phyloP scores from a whole-genome alignment of 768 basidiomycete genomes.

The Tulasnella sp. region DNA sequence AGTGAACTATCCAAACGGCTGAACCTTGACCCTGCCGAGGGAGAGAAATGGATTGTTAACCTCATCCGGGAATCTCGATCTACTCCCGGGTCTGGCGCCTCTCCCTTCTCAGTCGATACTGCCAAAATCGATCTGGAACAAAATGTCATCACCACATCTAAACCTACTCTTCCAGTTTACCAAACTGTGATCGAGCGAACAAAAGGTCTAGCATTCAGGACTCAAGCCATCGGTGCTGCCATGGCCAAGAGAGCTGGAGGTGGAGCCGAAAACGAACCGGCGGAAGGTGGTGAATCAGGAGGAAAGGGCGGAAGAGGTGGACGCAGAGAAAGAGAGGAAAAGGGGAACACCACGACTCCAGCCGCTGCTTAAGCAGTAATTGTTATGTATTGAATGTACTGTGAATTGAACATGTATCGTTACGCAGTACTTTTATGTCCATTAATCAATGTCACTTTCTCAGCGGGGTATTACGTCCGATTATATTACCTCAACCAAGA shows the following conservation, averaged over 20 bases:
- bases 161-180: conserved; percentile 79
- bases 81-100: not conserved
- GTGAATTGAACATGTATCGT: no score
- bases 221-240: conserved; percentile 78
- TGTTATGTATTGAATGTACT: no score
- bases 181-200: conserved; percentile 94
- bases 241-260: conserved; percentile 30
- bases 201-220: conserved; percentile 78
- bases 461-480: no score
- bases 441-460: no score
- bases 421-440: no score
- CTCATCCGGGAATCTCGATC: conserved; percentile 63
- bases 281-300: conserved; percentile 5
- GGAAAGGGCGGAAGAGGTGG: not conserved
- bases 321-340: no score
- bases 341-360: no score
- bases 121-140: conserved; percentile 31
- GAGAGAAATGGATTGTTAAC: conserved; percentile 99
- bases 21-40: conserved; percentile 87
- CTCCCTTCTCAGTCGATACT: no score
- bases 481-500: no score
- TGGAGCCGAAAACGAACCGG: not conserved
- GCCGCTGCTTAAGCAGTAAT: no score
- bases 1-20: conserved; percentile 88
- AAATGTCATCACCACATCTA: conserved; percentile 95